phyloP scores from a whole-genome alignment of 805 yeast genomes.

The Saccharomycopsis schoenii region DNA sequence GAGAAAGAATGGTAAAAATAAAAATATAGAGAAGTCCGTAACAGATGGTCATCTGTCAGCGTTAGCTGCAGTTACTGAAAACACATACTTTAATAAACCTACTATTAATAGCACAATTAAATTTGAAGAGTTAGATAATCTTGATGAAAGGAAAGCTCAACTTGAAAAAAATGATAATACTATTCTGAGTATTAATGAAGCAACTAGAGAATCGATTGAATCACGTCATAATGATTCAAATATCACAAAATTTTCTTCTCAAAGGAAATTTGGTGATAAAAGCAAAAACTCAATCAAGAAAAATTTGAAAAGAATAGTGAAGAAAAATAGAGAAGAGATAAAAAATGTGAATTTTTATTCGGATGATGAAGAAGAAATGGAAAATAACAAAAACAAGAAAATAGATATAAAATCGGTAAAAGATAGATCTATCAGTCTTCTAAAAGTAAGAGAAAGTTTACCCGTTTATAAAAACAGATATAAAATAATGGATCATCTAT shows the following conservation, averaged over 20 bases:
- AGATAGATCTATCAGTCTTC: conserved; percentile 32
- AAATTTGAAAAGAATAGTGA: not conserved
- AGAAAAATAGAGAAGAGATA: not conserved
- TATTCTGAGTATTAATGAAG: not conserved
- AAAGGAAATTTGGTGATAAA: not conserved
- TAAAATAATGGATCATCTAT: conserved; percentile 46
- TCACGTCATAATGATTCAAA: not conserved
- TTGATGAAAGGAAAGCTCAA: conserved; percentile 2
- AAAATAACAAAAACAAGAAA: not conserved
- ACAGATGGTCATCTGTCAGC: not conserved
- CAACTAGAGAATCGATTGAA: not conserved
- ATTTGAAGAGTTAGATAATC: not conserved
- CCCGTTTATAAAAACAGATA: conserved; percentile 73
- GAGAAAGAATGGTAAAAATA: not conserved
- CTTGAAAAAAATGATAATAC: not conserved
- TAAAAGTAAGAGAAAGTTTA: conserved; percentile 44
- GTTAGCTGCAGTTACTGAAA: not conserved
- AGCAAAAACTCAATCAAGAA: not conserved
- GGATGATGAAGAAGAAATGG: conserved; percentile 12
- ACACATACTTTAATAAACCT: not conserved
- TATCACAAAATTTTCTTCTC: not conserved
- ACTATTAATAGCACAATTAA: not conserved
- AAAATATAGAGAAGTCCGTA: not conserved
- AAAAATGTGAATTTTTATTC: conserved; percentile 3
- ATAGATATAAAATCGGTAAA: conserved; percentile 22